Evolutionary conservation across 805 yeast species (phyloP).

Genomic region (Brettanomyces naardenensis): DNA sequence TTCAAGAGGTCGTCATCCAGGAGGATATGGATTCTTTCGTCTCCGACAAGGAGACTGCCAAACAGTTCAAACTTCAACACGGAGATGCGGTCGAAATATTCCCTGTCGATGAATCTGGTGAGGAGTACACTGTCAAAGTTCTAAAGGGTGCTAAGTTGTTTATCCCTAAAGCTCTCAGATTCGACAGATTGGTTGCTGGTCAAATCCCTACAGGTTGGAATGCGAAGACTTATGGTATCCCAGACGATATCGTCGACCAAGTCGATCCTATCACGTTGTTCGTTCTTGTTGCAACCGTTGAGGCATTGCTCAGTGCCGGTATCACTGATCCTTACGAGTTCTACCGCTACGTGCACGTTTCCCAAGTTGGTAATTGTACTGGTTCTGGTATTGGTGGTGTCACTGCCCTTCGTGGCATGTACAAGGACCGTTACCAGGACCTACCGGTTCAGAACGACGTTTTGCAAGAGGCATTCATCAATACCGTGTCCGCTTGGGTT

Average conservation of each 20-base stretch:
- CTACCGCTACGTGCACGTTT: slow-evolving; percentile 95
- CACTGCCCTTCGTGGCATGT: slow-evolving; percentile 94
- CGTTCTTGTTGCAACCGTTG: slow-evolving; percentile 89
- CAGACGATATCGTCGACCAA: slow-evolving; percentile 87
- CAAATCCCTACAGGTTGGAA: slow-evolving; percentile 99
- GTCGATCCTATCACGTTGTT: slow-evolving; percentile 94
- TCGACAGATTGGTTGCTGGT: slow-evolving; percentile 74
- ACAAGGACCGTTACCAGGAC: slow-evolving; percentile 88
- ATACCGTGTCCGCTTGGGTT: slow-evolving; percentile 99
- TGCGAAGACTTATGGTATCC: slow-evolving; percentile 88
- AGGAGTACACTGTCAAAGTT: slow-evolving; percentile 85
- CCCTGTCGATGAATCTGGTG: slow-evolving; percentile 71
- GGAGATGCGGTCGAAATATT: slow-evolving; percentile 90
- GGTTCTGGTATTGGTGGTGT: slow-evolving; percentile 99
- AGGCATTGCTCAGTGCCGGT: slow-evolving; percentile 92
- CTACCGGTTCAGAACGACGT: slow-evolving; percentile 95
- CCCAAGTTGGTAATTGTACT: slow-evolving; percentile 98
- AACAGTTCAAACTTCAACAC: slow-evolving; percentile 88
- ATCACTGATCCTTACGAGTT: slow-evolving; percentile 97
- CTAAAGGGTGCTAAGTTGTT: slow-evolving; percentile 87
- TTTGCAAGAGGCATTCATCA: slow-evolving; percentile 95
- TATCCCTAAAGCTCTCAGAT: slow-evolving; percentile 80
- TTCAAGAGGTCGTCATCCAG: slow-evolving; percentile 94
- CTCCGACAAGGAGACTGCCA: slow-evolving; percentile 90
- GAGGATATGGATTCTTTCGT: slow-evolving; percentile 96